Evolutionary conservation across 2,329 filamentous ascomycete genomes (phyloP).

Genomic region (Nothomitra cinnamomea): DNA sequence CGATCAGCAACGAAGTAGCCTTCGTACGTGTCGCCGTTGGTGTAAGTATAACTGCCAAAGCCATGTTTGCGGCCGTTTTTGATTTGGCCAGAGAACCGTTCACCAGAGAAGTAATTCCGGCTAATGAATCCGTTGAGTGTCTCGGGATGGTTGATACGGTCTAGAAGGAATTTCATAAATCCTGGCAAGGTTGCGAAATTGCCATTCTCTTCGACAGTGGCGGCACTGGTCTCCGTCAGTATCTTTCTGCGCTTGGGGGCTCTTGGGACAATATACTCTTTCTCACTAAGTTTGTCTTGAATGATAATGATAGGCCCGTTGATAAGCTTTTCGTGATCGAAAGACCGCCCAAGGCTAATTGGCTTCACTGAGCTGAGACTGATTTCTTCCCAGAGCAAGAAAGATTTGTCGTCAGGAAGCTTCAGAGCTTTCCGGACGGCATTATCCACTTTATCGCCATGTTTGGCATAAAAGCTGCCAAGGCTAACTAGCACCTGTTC

Average conservation of each 20-base stretch:
- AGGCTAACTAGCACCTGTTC: slow-evolving; percentile 24
- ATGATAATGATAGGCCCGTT: slow-evolving; percentile 11
- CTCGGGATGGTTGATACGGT: not conserved
- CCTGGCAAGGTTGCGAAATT: slow-evolving; percentile 9
- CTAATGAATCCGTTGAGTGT: not conserved
- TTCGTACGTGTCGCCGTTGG: slow-evolving; percentile 36
- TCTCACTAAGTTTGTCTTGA: slow-evolving; percentile 8
- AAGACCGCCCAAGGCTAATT: slow-evolving; percentile 20
- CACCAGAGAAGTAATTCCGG: slow-evolving; percentile 4
- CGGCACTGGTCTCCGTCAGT: slow-evolving; percentile 2
- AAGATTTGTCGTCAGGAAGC: slow-evolving; percentile 22
- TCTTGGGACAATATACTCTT: slow-evolving; percentile 8
- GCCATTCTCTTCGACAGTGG: slow-evolving; percentile 8
- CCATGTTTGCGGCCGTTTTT: slow-evolving; percentile 31
- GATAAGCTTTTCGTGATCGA: slow-evolving; percentile 12
- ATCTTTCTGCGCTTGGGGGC: not conserved
- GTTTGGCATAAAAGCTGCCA: slow-evolving; percentile 25
- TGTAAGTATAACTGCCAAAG: slow-evolving; percentile 33
- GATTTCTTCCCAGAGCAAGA: slow-evolving; percentile 27
- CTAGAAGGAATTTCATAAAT: slow-evolving; percentile 6
- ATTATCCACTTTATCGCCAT: slow-evolving; percentile 23
- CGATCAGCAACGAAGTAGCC: slow-evolving; percentile 35
- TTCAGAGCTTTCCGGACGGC: slow-evolving; percentile 23
- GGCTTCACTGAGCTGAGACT: slow-evolving; percentile 21
- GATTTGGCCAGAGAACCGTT: not conserved